Percentiles rank a stretch among this genome's conserved stretches.
Evolutionary conservation across 305 asterid species (phyloP).

Genomic region (Ilex paraguariensis): DNA sequence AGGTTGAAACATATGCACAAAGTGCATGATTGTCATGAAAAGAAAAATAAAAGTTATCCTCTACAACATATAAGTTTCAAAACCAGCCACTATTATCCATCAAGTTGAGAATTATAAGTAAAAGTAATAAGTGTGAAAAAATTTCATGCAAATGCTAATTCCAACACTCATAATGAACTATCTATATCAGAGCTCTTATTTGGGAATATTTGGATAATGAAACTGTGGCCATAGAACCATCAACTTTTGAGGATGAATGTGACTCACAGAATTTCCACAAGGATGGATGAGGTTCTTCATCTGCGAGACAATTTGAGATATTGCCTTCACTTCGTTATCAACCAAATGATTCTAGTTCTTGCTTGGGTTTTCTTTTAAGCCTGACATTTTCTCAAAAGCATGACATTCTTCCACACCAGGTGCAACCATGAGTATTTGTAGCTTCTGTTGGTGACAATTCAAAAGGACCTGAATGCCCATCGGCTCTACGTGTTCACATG

Average conservation of each 20-base stretch:
- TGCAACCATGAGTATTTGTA: constrained; percentile 69
- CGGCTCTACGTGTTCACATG: constrained; percentile 65
- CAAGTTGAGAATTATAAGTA: no score
- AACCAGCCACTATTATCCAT: constrained; percentile 10
- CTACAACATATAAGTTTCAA: constrained; percentile 11
- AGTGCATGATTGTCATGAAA: no score
- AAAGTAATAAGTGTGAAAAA: no score
- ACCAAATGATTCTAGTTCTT: constrained; percentile 54
- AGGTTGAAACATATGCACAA: no score
- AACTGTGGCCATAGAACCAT: constrained; percentile 4
- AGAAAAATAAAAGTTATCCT: no score
- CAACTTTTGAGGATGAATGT: constrained; percentile 13
- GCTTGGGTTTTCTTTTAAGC: constrained; percentile 43
- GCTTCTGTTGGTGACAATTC: constrained; percentile 85
- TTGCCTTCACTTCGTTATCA: constrained; percentile 85
- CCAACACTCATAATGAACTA: no score
- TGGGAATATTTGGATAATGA: no score
- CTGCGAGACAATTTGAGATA: constrained; percentile 63
- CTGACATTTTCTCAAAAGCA: constrained; percentile 33
- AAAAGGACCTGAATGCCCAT: constrained; percentile 62
- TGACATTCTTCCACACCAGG: constrained; percentile 49
- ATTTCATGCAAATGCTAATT: no score
- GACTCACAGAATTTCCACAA: constrained; percentile 52
- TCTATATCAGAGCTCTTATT: no score
- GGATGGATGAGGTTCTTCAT: constrained; percentile 48